Evolutionary conservation across 441 rosid species (phyloP).

Genomic region (Raphanus hybrid): DNA sequence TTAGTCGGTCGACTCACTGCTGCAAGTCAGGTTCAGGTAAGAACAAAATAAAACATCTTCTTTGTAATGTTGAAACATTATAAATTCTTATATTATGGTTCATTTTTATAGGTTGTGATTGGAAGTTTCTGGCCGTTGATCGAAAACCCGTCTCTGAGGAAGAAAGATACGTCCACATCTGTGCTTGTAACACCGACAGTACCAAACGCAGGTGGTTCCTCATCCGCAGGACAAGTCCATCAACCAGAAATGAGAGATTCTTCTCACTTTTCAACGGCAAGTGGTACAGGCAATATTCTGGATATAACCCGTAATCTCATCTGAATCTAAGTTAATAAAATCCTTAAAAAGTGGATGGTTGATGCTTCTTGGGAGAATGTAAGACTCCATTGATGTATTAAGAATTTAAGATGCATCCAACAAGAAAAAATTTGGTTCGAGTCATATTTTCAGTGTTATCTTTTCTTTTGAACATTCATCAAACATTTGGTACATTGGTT

Average conservation of each 20-base stretch:
- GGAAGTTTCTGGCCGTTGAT: slow-evolving; percentile 69
- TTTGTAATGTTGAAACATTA: not conserved
- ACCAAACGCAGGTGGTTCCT: not conserved
- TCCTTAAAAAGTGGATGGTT: not conserved
- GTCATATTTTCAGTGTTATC: not conserved
- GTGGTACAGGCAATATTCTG: not conserved
- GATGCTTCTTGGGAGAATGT: not conserved
- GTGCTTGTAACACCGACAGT: not conserved
- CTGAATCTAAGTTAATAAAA: not conserved
- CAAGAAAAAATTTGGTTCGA: not conserved
- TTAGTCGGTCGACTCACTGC: slow-evolving; percentile 63
- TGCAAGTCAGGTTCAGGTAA: slow-evolving; percentile 74
- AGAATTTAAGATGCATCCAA: slow-evolving; percentile 1
- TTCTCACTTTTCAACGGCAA: not conserved
- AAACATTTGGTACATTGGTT: not conserved
- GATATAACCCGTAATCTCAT: not conserved
- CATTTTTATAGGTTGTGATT: slow-evolving; percentile 52
- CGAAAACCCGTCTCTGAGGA: slow-evolving; percentile 40
- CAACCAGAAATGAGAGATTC: not conserved
- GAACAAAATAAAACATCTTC: slow-evolving; percentile 7
- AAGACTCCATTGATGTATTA: not conserved
- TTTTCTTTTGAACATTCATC: not conserved
- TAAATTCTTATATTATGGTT: not conserved
- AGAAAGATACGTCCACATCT: slow-evolving; percentile 23
- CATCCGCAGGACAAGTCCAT: not conserved